A percentile compares a stretch with the other conserved stretches of the same genome.
phyloP scores from a whole-genome alignment of 768 basidiomycete genomes.

The Mycena rosella region DNA sequence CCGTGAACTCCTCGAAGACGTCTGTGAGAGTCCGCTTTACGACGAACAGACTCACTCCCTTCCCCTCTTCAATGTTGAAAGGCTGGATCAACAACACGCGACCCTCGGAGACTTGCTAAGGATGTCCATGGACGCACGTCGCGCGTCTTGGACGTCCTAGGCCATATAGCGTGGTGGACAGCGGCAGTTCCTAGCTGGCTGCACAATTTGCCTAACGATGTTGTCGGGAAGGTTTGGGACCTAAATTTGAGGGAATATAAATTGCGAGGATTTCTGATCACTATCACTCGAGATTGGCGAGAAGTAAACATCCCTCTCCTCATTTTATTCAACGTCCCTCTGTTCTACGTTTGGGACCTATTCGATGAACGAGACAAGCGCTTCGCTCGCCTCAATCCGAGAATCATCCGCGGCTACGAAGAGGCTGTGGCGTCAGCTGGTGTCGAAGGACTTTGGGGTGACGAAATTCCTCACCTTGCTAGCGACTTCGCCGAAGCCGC shows the following conservation, averaged over 20 bases:
- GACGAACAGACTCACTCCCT: background rate
- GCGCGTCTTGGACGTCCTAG: background rate
- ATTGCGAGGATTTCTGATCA: background rate
- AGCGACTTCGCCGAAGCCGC: background rate
- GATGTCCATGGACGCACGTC: background rate
- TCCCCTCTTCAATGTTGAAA: background rate
- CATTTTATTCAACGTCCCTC: background rate
- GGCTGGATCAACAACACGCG: background rate
- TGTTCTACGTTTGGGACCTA: background rate
- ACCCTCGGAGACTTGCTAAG: no score
- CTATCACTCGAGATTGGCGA: background rate
- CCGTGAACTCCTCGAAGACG: background rate
- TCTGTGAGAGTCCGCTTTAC: background rate
- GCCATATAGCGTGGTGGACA: constrained; percentile 1
- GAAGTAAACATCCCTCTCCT: background rate
- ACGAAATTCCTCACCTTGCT: background rate
- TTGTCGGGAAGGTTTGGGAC: background rate
- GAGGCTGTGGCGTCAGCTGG: rapidly evolving
- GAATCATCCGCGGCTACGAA: background rate
- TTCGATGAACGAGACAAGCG: background rate
- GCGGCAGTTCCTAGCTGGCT: background rate
- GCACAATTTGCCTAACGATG: background rate
- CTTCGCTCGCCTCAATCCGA: background rate
- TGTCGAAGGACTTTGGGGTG: background rate
- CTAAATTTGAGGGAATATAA: background rate